Evolutionary conservation across 2,329 filamentous ascomycete species (phyloP), one percentile per base, ranked within the genome.

Genomic region (Clarireedia homoeocarpa): DNA sequence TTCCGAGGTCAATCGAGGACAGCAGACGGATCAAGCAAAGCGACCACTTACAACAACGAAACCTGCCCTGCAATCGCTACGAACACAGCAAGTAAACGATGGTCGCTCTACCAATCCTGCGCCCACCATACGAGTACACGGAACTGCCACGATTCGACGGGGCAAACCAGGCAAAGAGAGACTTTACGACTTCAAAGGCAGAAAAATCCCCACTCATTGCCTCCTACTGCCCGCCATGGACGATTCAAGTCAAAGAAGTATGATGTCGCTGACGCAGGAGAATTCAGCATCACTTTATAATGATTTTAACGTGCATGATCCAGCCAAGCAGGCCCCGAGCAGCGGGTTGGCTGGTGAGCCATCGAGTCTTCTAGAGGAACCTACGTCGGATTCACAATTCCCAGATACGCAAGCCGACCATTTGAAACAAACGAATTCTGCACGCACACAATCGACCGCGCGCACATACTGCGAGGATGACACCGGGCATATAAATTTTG

Each of bases 201-300:
- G n/a, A 15, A 34, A 15, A 15, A 24, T 45, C 15, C 42, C 20
- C 6, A 36, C 12, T 38, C n/a, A 10, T 6, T 7, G 14, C 7
- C 17, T 6, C n/a, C 6, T 9, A 27, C 6, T 15, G 10, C 30
- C 7, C 27, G 24, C 26, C 17, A 55, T 44, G 50, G 59, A 39
- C n/a, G 52, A 48, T 40, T 39, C 51, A 15, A 63, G 61, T 1
- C 67, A 68, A 49, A 62, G 58, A 36, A 66, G 61, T 30, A 60
- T 60, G 2, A 57, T 67, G 60, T 67, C 65, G 38, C 40, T 59
- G 3, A 69, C 67, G 2, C 67, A 69, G 48, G 62, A 65, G 51
- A 67, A 67, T 51, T 53, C 65, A 7, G 55, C 48, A 39, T 67
- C 62, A 2, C 61, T 61, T 12, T 68, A 68, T 36, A 61, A 62